phyloP scores from a whole-genome alignment of 2,329 filamentous ascomycete genomes.

The Neoarthrinium moseri region DNA sequence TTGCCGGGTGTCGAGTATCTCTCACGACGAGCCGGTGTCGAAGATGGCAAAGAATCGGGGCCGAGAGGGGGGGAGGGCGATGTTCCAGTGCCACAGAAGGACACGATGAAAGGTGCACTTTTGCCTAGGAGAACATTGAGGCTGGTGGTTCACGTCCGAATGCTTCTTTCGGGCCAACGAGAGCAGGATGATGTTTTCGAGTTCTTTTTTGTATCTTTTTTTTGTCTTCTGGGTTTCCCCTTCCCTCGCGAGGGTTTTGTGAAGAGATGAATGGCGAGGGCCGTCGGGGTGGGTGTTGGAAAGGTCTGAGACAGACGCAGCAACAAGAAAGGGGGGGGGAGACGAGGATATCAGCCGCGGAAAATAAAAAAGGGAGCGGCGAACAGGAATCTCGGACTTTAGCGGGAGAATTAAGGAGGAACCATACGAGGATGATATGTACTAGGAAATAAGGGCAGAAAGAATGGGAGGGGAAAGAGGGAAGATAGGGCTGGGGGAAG shows the following conservation, averaged over 20 bases:
- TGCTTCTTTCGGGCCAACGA: slow-evolving; percentile 6
- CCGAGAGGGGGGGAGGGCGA: no score
- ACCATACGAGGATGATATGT: slow-evolving; percentile 6
- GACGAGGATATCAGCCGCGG: slow-evolving; percentile 6
- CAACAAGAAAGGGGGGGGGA: slow-evolving; percentile 5
- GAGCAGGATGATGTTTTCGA: not conserved
- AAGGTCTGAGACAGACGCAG: slow-evolving; percentile 4
- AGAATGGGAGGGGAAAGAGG: slow-evolving; percentile 8
- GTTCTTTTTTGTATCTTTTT: not conserved
- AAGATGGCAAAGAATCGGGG: slow-evolving; percentile 8
- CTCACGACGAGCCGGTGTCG: slow-evolving; percentile 22
- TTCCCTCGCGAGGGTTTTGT: not conserved
- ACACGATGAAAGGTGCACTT: slow-evolving; percentile 13
- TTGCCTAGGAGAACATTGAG: slow-evolving; percentile 13
- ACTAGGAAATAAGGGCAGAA: slow-evolving; percentile 9
- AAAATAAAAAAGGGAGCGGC: slow-evolving; percentile 12
- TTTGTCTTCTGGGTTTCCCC: no score
- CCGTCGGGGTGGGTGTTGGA: not conserved
- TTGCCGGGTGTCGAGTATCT: slow-evolving; percentile 21
- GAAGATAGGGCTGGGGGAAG: slow-evolving; percentile 8
- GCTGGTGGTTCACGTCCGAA: slow-evolving; percentile 2
- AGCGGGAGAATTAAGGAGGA: slow-evolving; percentile 8
- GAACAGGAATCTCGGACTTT: not conserved
- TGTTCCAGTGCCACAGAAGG: slow-evolving; percentile 23
- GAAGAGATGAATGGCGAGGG: not conserved